Conservation (phyloP, 495 filamentous ascomycete genomes). For the Lophiostoma macrostomum region DNA sequence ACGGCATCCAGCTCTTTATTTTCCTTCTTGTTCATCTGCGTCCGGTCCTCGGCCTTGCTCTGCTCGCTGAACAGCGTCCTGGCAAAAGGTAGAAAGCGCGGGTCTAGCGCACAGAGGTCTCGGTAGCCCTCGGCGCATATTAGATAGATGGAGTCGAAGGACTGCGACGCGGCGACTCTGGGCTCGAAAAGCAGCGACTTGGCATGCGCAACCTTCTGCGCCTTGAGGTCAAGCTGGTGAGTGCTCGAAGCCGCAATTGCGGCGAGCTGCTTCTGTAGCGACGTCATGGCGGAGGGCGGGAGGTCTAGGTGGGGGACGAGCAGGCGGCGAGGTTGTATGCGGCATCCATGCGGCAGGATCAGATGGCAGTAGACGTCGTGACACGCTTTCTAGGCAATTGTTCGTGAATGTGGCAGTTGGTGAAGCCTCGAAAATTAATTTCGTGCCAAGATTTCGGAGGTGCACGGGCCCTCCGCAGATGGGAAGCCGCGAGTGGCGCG, state of each 20-base stretch:
- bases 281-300: slow-evolving; percentile 26
- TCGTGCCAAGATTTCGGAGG: slow-evolving; percentile 13
- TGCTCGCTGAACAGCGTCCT: slow-evolving; percentile 82
- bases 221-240: slow-evolving; percentile 73
- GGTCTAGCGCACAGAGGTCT: slow-evolving; percentile 83
- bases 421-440: too few species aligned
- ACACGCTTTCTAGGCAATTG: too few species aligned
- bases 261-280: slow-evolving; percentile 44
- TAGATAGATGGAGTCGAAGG: slow-evolving; percentile 80
- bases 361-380: neutral
- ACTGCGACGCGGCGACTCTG: slow-evolving; percentile 75
- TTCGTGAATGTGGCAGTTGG: too few species aligned
- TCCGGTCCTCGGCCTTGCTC: slow-evolving; percentile 82
- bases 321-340: neutral
- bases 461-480: slow-evolving; percentile 7
- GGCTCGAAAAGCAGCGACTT: slow-evolving; percentile 89
- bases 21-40: slow-evolving; percentile 73
- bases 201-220: slow-evolving; percentile 81
- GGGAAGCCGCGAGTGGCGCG: too few species aligned
- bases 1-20: slow-evolving; percentile 76
- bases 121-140: slow-evolving; percentile 84
- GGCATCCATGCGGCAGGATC: neutral
- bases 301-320: neutral
- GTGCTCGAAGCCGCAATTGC: slow-evolving; percentile 41
- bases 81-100: slow-evolving; percentile 65